Evolutionary conservation across 2,329 filamentous ascomycete species (phyloP), one percentile per base, ranked within the genome.

Genomic region (Ophiosphaerella herpotricha): DNA sequence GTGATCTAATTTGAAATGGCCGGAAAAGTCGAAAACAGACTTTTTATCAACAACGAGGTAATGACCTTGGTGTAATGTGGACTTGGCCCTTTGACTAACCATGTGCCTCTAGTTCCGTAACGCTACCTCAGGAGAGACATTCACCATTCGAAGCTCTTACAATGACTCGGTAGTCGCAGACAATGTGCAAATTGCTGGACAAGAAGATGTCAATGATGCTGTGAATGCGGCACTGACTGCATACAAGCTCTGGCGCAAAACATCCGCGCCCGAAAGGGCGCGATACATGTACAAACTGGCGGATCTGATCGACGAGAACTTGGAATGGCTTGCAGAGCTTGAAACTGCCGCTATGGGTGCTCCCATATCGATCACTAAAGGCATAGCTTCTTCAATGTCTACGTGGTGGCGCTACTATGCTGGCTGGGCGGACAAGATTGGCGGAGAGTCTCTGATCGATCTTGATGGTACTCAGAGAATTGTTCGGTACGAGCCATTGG

Each of bases 401-500:
- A 29, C 7, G 7, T 29, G 26, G 26, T 29, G 26, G 26, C 26
- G 26, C 11, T 42, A 42, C 12, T 42, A 31, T 33, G 39, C 39
- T 16, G 39, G 39, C 13, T 42, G 24, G 26, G 14, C 26, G 1
- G 39, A 42, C 26, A 42, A 91, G 77, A 83, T 87, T 55, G 83
- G 84, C 52, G 88, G 89, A 31, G 82, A 88, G 67, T 85, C 85
- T 4, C 88, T 90, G 58, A 11, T 82, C 80, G 6, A 80, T 80
- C 1, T 73, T 76, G 42, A 91, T 90, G 61, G 86, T 85, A 4
- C 91, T 90, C 68, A 90, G 87, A 0, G 75, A 6, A 54, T 51
- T 12, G 47, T 50, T 13, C 32, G 89, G 48, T 82, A 85, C 57
- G 84, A 91, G 71, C 88, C 88, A 2, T 74, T 91, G 32, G 89